Evolutionary conservation across 768 basidiomycete species (phyloP), one percentile per base, ranked within the genome.

Genomic region (Kwoniella sp.): DNA sequence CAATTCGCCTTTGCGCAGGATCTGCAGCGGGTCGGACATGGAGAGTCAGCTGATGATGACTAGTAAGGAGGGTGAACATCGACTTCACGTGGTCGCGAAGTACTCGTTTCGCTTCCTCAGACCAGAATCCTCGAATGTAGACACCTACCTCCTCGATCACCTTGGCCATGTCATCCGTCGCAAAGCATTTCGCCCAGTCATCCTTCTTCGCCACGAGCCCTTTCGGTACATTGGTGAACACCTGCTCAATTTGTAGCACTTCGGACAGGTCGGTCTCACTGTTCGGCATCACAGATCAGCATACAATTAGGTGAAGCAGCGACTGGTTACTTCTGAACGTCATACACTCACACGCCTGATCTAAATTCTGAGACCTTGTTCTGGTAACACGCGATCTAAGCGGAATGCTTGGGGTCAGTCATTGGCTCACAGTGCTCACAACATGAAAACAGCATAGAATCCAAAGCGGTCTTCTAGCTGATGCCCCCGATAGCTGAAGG

Each of bases 351-450:
- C 88, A 95, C 90, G 67, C 93, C 93, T 63, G 86, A 92, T 64
- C 96, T 84, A 87, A 89, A 99, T 80, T 96, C 94, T 73, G 94
- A 92, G 28, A 99, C 96, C 82, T 97, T 97, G 82, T 99, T 99
- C 85, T 97, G 95, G 84, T 98, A 99, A 82, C 93, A 96, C 38
- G 96, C 95, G 74, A 99, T 90, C 95, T 90, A 68, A 56, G 41
- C 50, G 23, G 7, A 5, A 23, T 48, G 20, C 38, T 20, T 41
- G 11, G 38, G 38, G 9, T 20, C 38, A 9, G 38, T 41, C 38
- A 9, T 41, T 41, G 38, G 38, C n/a, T n/a, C n/a, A n/a, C n/a
- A n/a, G n/a, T n/a, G n/a, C n/a, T n/a, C n/a, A n/a, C n/a, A n/a
- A n/a, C n/a, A n/a, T n/a, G n/a, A n/a, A n/a, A n/a, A n/a, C n/a